phyloP scores from a whole-genome alignment of 768 basidiomycete species.

The Tubosaeta brunneosetosa region DNA sequence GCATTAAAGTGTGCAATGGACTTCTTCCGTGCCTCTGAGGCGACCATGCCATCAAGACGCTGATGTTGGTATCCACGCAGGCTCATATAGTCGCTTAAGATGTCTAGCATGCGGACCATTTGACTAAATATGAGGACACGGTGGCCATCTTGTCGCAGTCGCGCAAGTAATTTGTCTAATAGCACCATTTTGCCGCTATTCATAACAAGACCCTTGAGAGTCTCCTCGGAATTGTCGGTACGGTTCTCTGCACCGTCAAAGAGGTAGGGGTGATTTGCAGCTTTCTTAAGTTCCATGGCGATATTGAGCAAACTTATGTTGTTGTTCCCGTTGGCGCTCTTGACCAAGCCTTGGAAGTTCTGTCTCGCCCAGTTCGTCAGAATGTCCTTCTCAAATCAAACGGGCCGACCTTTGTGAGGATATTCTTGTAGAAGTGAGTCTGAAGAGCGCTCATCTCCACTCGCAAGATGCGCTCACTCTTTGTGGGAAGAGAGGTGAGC shows the following conservation, averaged over 20 bases:
- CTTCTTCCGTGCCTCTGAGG: constrained; percentile 89
- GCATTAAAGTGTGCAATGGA: constrained; percentile 97
- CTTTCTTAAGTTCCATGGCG: constrained; percentile 99
- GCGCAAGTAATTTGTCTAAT: constrained; percentile 91
- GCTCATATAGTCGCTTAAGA: constrained; percentile 94
- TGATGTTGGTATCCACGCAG: constrained; percentile 89
- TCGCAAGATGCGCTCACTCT: constrained; percentile 95
- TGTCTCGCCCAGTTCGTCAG: constrained; percentile 27
- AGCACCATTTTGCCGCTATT: constrained; percentile 98
- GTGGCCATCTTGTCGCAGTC: constrained; percentile 87
- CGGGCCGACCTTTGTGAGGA: constrained; percentile 72
- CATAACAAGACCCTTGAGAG: constrained; percentile 94
- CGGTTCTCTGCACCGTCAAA: constrained; percentile 90
- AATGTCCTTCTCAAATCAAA: not conserved
- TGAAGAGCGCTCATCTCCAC: constrained; percentile 97
- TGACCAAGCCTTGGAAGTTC: constrained; percentile 92
- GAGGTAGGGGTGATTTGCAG: constrained; percentile 95
- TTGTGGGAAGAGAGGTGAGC: constrained; percentile 91
- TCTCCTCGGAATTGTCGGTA: constrained; percentile 67
- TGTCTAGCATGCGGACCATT: constrained; percentile 99
- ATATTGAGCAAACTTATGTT: constrained; percentile 97
- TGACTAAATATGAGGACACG: constrained; percentile 98
- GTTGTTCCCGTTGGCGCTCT: constrained; percentile 82
- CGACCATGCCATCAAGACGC: constrained; percentile 91
- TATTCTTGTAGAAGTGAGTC: constrained; percentile 98